These are phyloP conservation scores for Talaromyces wortmannii DNA, from an alignment of 495 filamentous ascomycete genomes.

Conservation along the genomic window DNA sequence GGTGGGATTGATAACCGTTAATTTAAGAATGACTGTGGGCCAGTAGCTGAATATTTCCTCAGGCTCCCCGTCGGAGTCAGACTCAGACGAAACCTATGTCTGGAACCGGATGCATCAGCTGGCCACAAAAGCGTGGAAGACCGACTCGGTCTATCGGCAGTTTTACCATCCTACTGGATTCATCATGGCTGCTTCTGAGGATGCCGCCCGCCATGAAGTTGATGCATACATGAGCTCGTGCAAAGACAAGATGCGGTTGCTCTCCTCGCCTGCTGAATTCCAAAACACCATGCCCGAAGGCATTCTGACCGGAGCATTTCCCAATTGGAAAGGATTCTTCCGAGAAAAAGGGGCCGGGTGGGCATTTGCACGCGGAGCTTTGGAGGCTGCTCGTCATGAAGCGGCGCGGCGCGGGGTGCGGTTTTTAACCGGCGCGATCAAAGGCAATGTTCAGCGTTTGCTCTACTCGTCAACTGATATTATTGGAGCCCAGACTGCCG, in stretches of 20 bases:
- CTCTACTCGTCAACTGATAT: slow-evolving; percentile 25
- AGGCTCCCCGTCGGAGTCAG: background rate
- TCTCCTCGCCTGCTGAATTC: slow-evolving; percentile 24
- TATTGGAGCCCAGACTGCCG: slow-evolving; percentile 26
- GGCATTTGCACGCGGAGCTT: slow-evolving; percentile 41
- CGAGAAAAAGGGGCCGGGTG: slow-evolving; percentile 38
- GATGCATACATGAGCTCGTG: slow-evolving; percentile 11
- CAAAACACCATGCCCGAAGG: slow-evolving; percentile 44
- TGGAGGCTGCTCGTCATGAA: slow-evolving; percentile 35
- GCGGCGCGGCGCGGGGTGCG: slow-evolving; percentile 34
- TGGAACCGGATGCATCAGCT: slow-evolving; percentile 4
- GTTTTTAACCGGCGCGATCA: slow-evolving; percentile 30
- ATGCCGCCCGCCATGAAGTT: slow-evolving; percentile 16
- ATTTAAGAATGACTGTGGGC: background rate
- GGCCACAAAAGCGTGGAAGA: slow-evolving; percentile 30
- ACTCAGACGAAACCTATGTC: background rate
- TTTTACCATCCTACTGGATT: slow-evolving; percentile 45
- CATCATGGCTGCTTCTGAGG: slow-evolving; percentile 27
- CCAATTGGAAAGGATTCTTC: slow-evolving; percentile 42
- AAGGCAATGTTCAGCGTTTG: slow-evolving; percentile 30
- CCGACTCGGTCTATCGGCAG: slow-evolving; percentile 38
- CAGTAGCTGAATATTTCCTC: background rate
- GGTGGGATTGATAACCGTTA: slow-evolving; percentile 12
- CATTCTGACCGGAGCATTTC: slow-evolving; percentile 42
- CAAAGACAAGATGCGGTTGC: background rate